Evolutionary conservation across 805 yeast genomes (phyloP), one percentile per base, ranked within the genome.

Genomic region (Barnettozyma salicaria): DNA sequence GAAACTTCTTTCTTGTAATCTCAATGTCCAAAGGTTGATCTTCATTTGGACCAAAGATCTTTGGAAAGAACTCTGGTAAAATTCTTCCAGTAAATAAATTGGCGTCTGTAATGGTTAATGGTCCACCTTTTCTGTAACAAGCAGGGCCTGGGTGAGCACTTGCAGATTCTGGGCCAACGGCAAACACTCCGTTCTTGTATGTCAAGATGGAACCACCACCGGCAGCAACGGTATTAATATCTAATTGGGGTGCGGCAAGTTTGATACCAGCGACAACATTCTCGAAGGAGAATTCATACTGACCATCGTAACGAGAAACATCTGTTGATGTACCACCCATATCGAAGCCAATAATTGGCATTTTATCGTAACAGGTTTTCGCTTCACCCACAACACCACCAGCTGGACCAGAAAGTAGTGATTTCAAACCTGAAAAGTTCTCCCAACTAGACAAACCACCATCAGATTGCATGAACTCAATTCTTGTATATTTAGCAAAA

Each of bases 331-430:
- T 61, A 29, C 66, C 66, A 41, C 66, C 66, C 66, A 61, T 61
- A 46, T 63, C 66, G 35, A 61, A 60, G 7, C 65, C 64, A 42
- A 61, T 57, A 32, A 57, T 49, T 6, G 68, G 55, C 11, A 36
- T 32, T 25, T 42, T 28, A 42, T 69, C 73, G 49, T 59, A 70
- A 48, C 77, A 72, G 1, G 79, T 72, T 37, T 63, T 61, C 2
- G 74, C 74, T 36, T 60, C 70, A 4, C 79, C 79, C 27, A 73
- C 78, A 55, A 73, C 72, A 25, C 79, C 79, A 26, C 79, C 79
- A 30, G 79, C 79, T 2, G 79, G 79, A 6, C 79, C 79, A 1
- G 77, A 72, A 18, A 73, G 58, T 18, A 73, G 61, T 7, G 78
- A 71, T 45, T 65, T 63, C 34, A 73, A 55, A 2, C 78, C 79